Evolutionary conservation across 148 eudicot genomes (phyloP).

Genomic region (Rhododendron henanense): DNA sequence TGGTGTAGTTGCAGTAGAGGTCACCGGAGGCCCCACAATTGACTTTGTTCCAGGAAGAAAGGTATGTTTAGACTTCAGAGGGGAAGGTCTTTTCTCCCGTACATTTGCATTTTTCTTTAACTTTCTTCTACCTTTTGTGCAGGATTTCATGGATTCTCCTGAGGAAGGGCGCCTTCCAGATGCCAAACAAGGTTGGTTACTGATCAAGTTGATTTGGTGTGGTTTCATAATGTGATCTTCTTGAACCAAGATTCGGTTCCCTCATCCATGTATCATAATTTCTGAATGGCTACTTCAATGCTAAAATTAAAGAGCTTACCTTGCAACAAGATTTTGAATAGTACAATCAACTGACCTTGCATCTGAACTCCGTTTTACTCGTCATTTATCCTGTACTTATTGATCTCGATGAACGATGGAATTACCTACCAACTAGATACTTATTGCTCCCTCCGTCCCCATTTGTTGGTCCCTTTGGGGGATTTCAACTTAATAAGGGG

Average conservation of each 20-base stretch:
- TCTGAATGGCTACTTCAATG: neutral
- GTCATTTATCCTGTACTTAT: neutral
- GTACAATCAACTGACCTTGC: neutral
- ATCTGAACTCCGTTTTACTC: neutral
- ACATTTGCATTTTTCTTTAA: neutral
- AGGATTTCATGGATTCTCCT: slow-evolving; percentile 56
- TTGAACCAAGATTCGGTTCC: neutral
- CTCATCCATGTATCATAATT: neutral
- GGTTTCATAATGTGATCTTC: neutral
- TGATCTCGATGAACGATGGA: neutral
- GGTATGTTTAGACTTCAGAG: slow-evolving; percentile 28
- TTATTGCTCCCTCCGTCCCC: neutral
- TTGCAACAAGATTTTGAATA: neutral
- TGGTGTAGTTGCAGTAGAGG: slow-evolving; percentile 90
- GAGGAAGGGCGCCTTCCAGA: slow-evolving; percentile 94
- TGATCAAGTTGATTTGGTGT: neutral
- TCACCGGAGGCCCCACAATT: slow-evolving; percentile 86
- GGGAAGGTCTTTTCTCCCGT: neutral
- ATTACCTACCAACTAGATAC: neutral
- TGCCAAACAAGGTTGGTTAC: slow-evolving; percentile 55
- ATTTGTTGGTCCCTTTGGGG: neutral
- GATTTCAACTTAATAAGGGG: neutral
- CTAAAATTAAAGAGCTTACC: neutral
- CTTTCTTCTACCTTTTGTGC: neutral
- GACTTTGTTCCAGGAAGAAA: slow-evolving; percentile 71